phyloP scores from a whole-genome alignment of 164 flowering plant genomes.

The Stephania cephalantha region DNA sequence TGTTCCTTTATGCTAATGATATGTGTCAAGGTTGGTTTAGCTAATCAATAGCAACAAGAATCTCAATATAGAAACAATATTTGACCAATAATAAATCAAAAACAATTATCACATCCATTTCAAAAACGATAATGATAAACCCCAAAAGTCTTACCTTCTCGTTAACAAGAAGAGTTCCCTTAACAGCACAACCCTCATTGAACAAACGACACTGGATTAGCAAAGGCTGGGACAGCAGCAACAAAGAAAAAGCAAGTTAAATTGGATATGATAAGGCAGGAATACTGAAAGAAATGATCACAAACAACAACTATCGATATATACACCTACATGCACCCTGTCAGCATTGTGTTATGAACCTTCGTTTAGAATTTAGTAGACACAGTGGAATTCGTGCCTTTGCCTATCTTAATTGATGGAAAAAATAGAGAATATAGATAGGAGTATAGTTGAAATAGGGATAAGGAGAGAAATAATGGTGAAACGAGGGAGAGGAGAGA shows the following conservation, averaged over 20 bases:
- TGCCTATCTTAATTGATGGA: too few species aligned
- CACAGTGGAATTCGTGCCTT: too few species aligned
- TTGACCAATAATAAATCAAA: neutral
- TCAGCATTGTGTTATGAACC: neutral
- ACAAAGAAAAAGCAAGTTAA: neutral
- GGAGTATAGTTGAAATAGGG: too few species aligned
- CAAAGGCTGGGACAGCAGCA: slow-evolving; percentile 48
- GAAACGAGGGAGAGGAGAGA: too few species aligned
- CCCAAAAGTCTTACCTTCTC: slow-evolving; percentile 36
- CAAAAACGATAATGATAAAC: neutral
- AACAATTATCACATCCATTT: neutral
- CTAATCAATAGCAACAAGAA: neutral
- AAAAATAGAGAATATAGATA: too few species aligned
- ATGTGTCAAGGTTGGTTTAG: neutral
- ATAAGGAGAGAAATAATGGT: too few species aligned
- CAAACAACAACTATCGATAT: neutral
- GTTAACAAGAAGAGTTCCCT: slow-evolving; percentile 82
- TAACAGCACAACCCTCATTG: slow-evolving; percentile 63
- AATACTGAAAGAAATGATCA: neutral
- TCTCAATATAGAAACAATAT: too few species aligned
- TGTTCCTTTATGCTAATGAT: neutral
- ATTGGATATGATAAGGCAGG: neutral
- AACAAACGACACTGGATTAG: slow-evolving; percentile 72
- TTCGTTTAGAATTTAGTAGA: too few species aligned
- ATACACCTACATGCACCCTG: slow-evolving; percentile 30